phyloP scores from a whole-genome alignment of 1,139 yeast genomes.

The Debaryomyces udenii region DNA sequence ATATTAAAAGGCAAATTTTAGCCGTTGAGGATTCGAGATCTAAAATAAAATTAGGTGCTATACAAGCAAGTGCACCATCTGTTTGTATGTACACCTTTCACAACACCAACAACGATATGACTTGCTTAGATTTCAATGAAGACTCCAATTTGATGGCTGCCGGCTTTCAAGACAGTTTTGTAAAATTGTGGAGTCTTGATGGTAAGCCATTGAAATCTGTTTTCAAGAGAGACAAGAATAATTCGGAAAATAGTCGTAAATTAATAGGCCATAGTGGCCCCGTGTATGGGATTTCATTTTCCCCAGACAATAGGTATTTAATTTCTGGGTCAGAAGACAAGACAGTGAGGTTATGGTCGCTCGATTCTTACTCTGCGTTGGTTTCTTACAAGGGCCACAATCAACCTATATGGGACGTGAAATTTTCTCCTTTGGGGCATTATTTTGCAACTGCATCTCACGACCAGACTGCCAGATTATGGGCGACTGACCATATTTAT shows the following conservation, averaged over 20 bases:
- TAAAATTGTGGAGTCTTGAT: slow-evolving; percentile 90
- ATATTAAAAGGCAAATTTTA: slow-evolving; percentile 75
- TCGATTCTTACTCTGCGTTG: slow-evolving; percentile 85
- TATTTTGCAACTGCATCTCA: slow-evolving; percentile 97
- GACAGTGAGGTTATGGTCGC: slow-evolving; percentile 90
- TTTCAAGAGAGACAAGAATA: slow-evolving; percentile 60
- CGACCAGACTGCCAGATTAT: slow-evolving; percentile 94
- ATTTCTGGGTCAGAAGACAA: slow-evolving; percentile 89
- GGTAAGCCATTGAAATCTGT: slow-evolving; percentile 79
- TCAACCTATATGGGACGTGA: slow-evolving; percentile 97
- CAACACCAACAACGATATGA: slow-evolving; percentile 87
- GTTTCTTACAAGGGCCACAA: slow-evolving; percentile 97
- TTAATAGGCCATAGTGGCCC: slow-evolving; percentile 94
- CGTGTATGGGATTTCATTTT: slow-evolving; percentile 85
- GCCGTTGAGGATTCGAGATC: slow-evolving; percentile 82
- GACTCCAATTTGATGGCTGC: slow-evolving; percentile 89
- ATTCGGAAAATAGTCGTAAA: slow-evolving; percentile 56
- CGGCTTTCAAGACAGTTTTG: slow-evolving; percentile 90
- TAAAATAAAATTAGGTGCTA: slow-evolving; percentile 58
- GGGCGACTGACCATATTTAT: slow-evolving; percentile 98
- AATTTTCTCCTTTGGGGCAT: slow-evolving; percentile 93
- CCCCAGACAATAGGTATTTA: slow-evolving; percentile 85
- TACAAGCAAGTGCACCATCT: slow-evolving; percentile 86
- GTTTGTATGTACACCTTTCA: slow-evolving; percentile 99
- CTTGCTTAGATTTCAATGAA: slow-evolving; percentile 81